phyloP scores from a whole-genome alignment of 2,329 filamentous ascomycete genomes.

The Camillea tinctor region DNA sequence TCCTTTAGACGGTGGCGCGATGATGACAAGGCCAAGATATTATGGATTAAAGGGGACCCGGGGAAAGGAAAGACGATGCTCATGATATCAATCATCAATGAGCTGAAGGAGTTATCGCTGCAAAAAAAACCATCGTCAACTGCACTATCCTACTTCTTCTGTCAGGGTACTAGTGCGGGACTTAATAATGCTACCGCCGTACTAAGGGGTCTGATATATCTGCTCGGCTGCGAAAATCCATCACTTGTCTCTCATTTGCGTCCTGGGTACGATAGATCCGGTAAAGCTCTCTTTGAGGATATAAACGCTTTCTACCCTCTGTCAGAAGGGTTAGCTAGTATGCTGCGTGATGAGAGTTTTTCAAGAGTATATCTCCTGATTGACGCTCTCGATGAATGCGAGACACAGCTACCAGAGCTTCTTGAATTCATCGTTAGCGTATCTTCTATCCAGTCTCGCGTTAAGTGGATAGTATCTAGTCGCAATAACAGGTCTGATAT shows the following conservation, averaged over 20 bases:
- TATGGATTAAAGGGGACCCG: conserved; percentile 40
- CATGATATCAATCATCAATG: conserved; percentile 38
- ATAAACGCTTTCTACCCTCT: conserved; percentile 39
- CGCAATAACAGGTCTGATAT: conserved; percentile 40
- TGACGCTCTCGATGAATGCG: conserved; percentile 49
- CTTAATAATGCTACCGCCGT: conserved; percentile 32
- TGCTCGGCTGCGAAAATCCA: conserved; percentile 29
- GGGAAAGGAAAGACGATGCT: conserved; percentile 47
- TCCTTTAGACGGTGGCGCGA: conserved; percentile 29
- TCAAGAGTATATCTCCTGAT: conserved; percentile 38
- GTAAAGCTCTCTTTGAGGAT: conserved; percentile 35
- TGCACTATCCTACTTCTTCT: conserved; percentile 33
- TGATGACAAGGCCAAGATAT: conserved; percentile 18
- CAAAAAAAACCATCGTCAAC: neutral
- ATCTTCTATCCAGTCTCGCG: conserved; percentile 19
- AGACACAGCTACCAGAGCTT: conserved; percentile 28
- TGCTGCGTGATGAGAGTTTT: conserved; percentile 37
- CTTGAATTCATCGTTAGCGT: conserved; percentile 34
- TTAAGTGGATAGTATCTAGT: conserved; percentile 45
- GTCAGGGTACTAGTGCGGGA: conserved; percentile 28
- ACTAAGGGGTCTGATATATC: conserved; percentile 32
- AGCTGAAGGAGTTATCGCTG: conserved; percentile 24
- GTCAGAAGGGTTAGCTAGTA: conserved; percentile 37
- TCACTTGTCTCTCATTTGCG: conserved; percentile 36
- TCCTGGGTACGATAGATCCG: conserved; percentile 31